Base-by-base conservation (phyloP, 2,329 filamentous ascomycete species). In the Rachicladosporium sp. region DNA sequence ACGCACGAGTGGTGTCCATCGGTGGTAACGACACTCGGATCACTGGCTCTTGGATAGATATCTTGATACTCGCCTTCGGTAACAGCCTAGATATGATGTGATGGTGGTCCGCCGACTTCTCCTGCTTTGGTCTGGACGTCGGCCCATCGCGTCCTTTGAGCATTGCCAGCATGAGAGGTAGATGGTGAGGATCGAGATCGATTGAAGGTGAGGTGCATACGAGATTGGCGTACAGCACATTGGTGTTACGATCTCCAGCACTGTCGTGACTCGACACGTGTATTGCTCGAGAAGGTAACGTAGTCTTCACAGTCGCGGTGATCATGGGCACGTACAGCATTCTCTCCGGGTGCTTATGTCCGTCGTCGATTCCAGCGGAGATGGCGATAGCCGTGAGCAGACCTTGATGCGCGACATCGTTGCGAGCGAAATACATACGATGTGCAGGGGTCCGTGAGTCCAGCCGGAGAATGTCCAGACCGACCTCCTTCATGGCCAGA, bases 321-420 rank as follows among this genome's bases (percentile, higher is more conserved):
- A 89, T 84, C 91, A 98, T 96, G 1, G 91, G 91, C 33, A 98
- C 76, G 58, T 98, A 98, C 13, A 94, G 65, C 42, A 98, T 73
- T 39, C 89, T 79, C 57, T 95, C 86, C 0, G 85, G 81, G 51
- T 83, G 82, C 6, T 82, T 83, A 21, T 80, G 76, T n/a, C 86
- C 85, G 57, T 95, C 87, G 53, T 95, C 88, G 29, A 98, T 70
- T 31, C 87, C 91, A 42, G 96, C 72, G 0, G 89, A 89, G 41
- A 98, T 83, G 1, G 91, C 94, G 31, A 98, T 77, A 3, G 88
- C 91, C 11, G 89, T 91, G 13, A 91, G 74, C 29, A 98, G 71
- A 8, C 88, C 91, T 67, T 98, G 89, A 59, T 98, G 91, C 9
- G 91, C 91, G 53, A 95, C 79, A 56, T 95, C 91, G 45, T 86